Conservation (phyloP, 116 monocot species). For the Trichopus zeylanicus region DNA sequence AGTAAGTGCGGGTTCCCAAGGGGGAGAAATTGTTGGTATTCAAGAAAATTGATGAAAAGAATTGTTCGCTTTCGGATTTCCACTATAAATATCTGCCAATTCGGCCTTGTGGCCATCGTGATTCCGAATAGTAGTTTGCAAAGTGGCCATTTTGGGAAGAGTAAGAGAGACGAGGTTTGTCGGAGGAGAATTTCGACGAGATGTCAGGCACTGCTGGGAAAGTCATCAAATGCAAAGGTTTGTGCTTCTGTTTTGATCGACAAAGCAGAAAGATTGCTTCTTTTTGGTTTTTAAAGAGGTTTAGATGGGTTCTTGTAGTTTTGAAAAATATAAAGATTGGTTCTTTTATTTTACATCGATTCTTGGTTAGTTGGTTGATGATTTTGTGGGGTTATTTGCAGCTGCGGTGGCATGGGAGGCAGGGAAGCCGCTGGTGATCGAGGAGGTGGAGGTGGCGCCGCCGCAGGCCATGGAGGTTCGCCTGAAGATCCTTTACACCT, state of each 20-base stretch:
- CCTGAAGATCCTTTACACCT: conserved; percentile 56
- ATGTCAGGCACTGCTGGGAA: conserved; percentile 45
- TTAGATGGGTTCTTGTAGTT: too few relatives aligned
- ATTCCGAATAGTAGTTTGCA: too few relatives aligned
- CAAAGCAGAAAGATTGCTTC: too few relatives aligned
- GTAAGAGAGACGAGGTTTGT: neutral
- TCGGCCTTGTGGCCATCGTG: too few relatives aligned
- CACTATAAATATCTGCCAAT: too few relatives aligned
- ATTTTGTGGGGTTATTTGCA: conserved; percentile 7
- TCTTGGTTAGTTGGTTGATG: neutral
- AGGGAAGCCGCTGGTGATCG: conserved; percentile 64
- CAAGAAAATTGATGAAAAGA: too few relatives aligned
- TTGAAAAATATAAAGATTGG: too few relatives aligned
- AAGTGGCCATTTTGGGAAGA: too few relatives aligned
- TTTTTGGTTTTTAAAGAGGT: too few relatives aligned
- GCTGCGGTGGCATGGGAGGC: conserved; percentile 86
- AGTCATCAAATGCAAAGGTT: conserved; percentile 67
- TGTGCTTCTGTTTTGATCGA: conserved; percentile 3
- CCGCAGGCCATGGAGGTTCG: conserved; percentile 71
- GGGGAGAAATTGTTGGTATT: too few relatives aligned
- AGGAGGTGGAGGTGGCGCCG: conserved; percentile 79
- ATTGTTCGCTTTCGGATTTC: too few relatives aligned
- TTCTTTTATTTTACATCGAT: neutral
- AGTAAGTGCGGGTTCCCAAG: too few relatives aligned
- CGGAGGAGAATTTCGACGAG: neutral